Conservation (phyloP, 2,329 filamentous ascomycete species). For the Tolypocladium tundrense region DNA sequence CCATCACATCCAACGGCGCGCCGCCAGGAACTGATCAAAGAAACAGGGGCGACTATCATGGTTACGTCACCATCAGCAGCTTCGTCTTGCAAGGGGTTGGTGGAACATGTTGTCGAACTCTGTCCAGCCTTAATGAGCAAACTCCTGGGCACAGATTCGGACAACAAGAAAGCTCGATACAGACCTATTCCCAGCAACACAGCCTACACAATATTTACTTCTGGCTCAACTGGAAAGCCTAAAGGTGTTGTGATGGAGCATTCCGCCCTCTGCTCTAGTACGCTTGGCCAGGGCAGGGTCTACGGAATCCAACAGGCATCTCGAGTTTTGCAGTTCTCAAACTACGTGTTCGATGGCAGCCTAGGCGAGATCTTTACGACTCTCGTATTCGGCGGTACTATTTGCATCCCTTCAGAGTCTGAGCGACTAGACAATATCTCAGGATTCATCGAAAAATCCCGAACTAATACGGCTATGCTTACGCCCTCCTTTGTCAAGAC, state of each 20-base stretch:
- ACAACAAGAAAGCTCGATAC: not conserved
- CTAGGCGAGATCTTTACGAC: constrained; percentile 17
- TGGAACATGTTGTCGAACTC: not conserved
- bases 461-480: constrained; percentile 6
- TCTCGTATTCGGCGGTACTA: constrained; percentile 9
- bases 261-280: constrained; percentile 39
- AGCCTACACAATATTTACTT: constrained; percentile 16
- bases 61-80: not conserved
- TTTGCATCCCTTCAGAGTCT: constrained; percentile 11
- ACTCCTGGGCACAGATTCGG: not conserved
- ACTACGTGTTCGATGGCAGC: constrained; percentile 39
- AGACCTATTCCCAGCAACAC: not conserved
- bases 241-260: constrained; percentile 29
- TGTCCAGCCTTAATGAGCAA: not conserved
- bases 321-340: constrained; percentile 41
- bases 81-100: not conserved
- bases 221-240: constrained; percentile 14
- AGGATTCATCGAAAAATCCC: constrained; percentile 1
- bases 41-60: not conserved
- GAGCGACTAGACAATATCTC: not conserved
- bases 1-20: not conserved
- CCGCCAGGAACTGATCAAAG: not conserved
- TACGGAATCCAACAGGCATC: constrained; percentile 35
- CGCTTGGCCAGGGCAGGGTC: constrained; percentile 33
- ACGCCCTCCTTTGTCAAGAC: constrained; percentile 8